Conservation (phyloP, 495 filamentous ascomycete species). For the Opeltia flavorubescens region DNA sequence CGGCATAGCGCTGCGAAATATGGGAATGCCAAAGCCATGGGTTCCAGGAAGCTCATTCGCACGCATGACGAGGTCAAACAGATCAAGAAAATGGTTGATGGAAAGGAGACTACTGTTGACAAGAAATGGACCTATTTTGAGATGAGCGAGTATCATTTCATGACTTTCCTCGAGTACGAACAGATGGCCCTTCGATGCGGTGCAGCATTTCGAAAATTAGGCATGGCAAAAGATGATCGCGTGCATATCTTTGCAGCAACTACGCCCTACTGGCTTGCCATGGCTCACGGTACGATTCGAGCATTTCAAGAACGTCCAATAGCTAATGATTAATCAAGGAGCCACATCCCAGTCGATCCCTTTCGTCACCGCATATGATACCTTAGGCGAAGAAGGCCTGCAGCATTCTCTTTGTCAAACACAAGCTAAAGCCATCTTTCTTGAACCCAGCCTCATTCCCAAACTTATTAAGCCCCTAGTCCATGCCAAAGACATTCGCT, state of each 20-base stretch:
- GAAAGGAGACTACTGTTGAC: conserved; percentile 73
- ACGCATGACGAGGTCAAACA: conserved; percentile 89
- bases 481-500: conserved; percentile 63
- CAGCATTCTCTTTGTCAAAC: conserved; percentile 86
- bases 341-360: conserved; percentile 83
- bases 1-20: conserved; percentile 61
- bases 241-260: conserved; percentile 88
- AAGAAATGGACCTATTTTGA: conserved; percentile 97
- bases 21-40: conserved; percentile 80
- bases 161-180: conserved; percentile 82
- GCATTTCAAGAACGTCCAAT: background rate
- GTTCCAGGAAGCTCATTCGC: conserved; percentile 64
- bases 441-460: conserved; percentile 69
- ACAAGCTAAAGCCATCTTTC: conserved; percentile 73
- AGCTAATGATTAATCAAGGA: conserved; percentile 13
- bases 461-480: conserved; percentile 71
- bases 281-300: conserved; percentile 43
- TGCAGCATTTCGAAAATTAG: conserved; percentile 63
- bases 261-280: conserved; percentile 56
- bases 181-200: conserved; percentile 58
- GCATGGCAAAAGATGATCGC: conserved; percentile 54
- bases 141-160: conserved; percentile 72
- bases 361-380: conserved; percentile 96
- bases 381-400: conserved; percentile 84
- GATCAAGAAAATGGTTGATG: conserved; percentile 94